Evolutionary conservation across 176 grass and related monocot species (phyloP).

Genomic region (Sorghum bicolor): DNA sequence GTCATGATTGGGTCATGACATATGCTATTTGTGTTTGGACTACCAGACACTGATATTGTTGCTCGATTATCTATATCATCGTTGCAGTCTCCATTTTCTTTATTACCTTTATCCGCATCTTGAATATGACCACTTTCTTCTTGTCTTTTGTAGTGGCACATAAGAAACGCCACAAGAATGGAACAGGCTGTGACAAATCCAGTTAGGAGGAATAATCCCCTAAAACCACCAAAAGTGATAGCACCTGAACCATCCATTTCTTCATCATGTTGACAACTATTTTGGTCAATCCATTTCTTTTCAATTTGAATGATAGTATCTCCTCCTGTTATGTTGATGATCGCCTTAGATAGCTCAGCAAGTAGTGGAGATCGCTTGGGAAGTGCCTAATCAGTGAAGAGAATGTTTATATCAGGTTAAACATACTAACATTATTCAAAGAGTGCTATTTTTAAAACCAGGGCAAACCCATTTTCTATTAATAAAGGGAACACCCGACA

Average conservation of each 20-base stretch:
- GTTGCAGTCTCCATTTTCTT: background rate
- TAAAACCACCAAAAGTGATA: background rate
- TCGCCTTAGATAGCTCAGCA: slow-evolving; percentile 48
- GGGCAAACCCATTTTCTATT: background rate
- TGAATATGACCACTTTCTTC: background rate
- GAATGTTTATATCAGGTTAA: background rate
- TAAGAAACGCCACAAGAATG: slow-evolving; percentile 7
- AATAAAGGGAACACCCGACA: background rate
- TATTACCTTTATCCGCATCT: background rate
- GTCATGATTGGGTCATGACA: background rate
- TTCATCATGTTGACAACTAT: slow-evolving; percentile 12
- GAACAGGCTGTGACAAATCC: slow-evolving; percentile 1
- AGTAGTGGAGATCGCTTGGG: slow-evolving; percentile 45
- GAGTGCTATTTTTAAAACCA: background rate
- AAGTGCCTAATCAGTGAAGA: slow-evolving; percentile 27
- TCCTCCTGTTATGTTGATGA: slow-evolving; percentile 62
- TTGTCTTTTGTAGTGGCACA: background rate
- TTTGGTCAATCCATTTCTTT: slow-evolving; percentile 51
- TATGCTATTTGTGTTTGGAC: background rate
- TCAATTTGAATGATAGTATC: slow-evolving; percentile 42
- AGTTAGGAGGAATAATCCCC: background rate
- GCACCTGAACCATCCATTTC: background rate
- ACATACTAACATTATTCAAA: background rate
- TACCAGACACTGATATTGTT: background rate
- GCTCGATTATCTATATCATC: background rate